phyloP scores from a whole-genome alignment of 768 basidiomycete species.

The Boletus rufocinnamomeus region DNA sequence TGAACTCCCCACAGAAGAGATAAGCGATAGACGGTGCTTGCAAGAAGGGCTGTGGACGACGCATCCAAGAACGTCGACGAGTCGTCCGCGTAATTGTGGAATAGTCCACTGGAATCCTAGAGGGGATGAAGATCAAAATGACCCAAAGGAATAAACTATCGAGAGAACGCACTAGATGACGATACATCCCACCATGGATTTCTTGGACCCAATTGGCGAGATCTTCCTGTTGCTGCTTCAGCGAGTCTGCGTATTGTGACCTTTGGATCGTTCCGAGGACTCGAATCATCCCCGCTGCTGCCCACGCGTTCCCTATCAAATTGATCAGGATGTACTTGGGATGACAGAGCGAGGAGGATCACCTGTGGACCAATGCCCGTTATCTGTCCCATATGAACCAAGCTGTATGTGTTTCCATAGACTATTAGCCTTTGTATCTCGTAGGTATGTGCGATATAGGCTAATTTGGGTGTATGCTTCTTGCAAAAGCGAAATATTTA shows the following conservation, averaged over 20 bases:
- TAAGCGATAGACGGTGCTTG: constrained; percentile 73
- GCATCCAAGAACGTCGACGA: constrained; percentile 67
- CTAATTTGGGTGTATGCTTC: constrained; percentile 73
- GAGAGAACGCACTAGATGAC: constrained; percentile 48
- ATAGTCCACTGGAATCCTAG: constrained; percentile 30
- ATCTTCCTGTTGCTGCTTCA: constrained; percentile 56
- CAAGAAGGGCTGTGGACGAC: constrained; percentile 72
- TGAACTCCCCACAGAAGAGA: constrained; percentile 54
- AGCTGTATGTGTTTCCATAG: constrained; percentile 78
- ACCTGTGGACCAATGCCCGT: constrained; percentile 84
- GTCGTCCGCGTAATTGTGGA: constrained; percentile 73
- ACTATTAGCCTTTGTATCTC: constrained; percentile 48
- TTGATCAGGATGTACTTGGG: not conserved
- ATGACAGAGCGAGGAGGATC: not conserved
- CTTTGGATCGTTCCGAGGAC: constrained; percentile 74
- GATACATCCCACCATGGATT: constrained; percentile 74
- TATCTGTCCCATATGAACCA: constrained; percentile 54
- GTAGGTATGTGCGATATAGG: constrained; percentile 69
- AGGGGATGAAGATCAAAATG: not conserved
- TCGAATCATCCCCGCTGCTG: constrained; percentile 82
- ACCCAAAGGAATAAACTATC: not conserved
- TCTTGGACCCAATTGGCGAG: constrained; percentile 67
- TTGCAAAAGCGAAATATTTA: constrained; percentile 56
- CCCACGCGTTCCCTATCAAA: constrained; percentile 80
- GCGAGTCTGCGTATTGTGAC: constrained; percentile 51